Conservation (phyloP, 2,329 filamentous ascomycete species). For the Stromatinia cepivora region DNA sequence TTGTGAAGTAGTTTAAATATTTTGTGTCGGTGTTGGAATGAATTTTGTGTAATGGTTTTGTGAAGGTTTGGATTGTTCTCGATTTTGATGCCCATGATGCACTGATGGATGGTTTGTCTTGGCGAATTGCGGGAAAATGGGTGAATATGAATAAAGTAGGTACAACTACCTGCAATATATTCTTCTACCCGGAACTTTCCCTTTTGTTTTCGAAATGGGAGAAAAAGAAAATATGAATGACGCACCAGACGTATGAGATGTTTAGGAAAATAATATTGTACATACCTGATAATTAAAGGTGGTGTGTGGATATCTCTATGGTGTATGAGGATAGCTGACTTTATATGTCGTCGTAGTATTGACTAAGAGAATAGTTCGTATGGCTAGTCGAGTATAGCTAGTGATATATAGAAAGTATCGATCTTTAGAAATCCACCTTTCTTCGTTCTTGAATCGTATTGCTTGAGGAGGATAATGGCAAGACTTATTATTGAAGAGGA, state of each 20-base stretch:
- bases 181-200: neutral
- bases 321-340: neutral
- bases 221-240: neutral
- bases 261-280: neutral
- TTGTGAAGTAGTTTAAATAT: neutral
- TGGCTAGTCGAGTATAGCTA: neutral
- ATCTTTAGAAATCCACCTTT: neutral
- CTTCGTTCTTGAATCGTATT: neutral
- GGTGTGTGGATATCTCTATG: neutral
- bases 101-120: neutral
- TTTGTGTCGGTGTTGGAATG: neutral
- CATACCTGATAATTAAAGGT: neutral
- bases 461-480: neutral
- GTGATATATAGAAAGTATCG: neutral
- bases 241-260: neutral
- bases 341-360: too few species aligned
- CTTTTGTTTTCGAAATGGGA: neutral
- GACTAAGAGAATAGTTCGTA: neutral
- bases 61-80: neutral
- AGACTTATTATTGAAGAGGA: neutral
- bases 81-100: neutral
- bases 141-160: neutral
- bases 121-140: neutral
- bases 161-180: neutral
- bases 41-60: neutral